A percentile compares a stretch with the other conserved stretches of the same genome.
Evolutionary conservation across 257 asterid genomes (phyloP).

Genomic region (Fraxinus excelsior): DNA sequence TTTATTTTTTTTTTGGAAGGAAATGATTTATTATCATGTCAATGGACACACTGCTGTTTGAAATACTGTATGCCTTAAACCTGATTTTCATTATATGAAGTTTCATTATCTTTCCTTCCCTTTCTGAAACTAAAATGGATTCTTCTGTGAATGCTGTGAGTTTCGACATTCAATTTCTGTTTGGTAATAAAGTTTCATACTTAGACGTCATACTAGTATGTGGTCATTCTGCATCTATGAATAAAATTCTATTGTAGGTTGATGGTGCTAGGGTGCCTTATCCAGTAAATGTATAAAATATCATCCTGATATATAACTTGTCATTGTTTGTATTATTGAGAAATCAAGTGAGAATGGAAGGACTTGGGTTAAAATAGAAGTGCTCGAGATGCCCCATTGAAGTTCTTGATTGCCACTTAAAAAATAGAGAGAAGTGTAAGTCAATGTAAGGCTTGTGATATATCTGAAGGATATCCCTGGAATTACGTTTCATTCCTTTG

Average conservation of each 20-base stretch:
- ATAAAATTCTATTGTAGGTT: background rate
- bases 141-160: background rate
- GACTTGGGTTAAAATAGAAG: background rate
- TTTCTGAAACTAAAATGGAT: background rate
- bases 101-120: conserved; percentile 15
- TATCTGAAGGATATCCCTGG: background rate
- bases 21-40: conserved; percentile 18
- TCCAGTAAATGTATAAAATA: background rate
- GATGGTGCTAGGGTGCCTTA: background rate
- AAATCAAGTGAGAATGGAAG: background rate
- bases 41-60: conserved; percentile 5
- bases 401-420: background rate
- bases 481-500: background rate
- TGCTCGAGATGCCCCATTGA: background rate
- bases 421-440: background rate
- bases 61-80: conserved; percentile 14
- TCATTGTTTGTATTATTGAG: background rate
- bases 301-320: background rate
- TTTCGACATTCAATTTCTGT: background rate
- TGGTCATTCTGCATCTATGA: background rate
- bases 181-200: background rate
- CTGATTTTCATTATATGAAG: conserved; percentile 22
- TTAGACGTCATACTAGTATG: background rate
- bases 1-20: conserved; percentile 13
- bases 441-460: conserved; percentile 2